These are phyloP conservation scores for Colletotrichum ledebouriae DNA, from an alignment of 2,329 filamentous ascomycete species.

Conservation along the genomic window DNA sequence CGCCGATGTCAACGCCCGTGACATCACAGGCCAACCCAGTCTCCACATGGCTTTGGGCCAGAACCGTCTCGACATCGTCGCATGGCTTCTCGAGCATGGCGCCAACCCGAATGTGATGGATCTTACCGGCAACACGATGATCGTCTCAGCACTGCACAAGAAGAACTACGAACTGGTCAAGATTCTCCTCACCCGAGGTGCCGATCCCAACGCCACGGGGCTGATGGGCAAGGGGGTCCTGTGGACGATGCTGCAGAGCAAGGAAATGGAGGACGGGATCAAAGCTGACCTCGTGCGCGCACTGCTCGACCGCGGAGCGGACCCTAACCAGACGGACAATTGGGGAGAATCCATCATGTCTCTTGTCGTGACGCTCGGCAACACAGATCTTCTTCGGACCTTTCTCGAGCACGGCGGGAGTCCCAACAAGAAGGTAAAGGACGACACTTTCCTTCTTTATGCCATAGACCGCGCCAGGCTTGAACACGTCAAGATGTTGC, in stretches of 20 bases:
- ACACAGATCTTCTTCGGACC: constrained; percentile 33
- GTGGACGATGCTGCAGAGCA: constrained; percentile 34
- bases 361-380: constrained; percentile 33
- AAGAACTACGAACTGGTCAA: constrained; percentile 43
- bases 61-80: constrained; percentile 50
- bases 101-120: constrained; percentile 50
- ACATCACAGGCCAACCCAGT: constrained; percentile 43
- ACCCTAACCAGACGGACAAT: constrained; percentile 44
- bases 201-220: constrained; percentile 42
- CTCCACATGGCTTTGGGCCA: constrained; percentile 47
- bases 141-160: constrained; percentile 51
- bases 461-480: constrained; percentile 47
- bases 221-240: constrained; percentile 35
- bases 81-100: constrained; percentile 52
- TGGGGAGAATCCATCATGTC: constrained; percentile 47
- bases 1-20: constrained; percentile 49
- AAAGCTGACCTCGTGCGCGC: constrained; percentile 27
- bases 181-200: constrained; percentile 42
- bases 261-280: constrained; percentile 28
- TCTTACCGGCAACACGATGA: constrained; percentile 50
- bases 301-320: constrained; percentile 34
- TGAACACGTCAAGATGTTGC: constrained; percentile 47
- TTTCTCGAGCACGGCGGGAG: constrained; percentile 43
- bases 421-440: constrained; percentile 37
- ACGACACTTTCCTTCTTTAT: constrained; percentile 48